Percentiles rank a stretch among this genome's conserved stretches.
These are phyloP conservation scores for Kluyveromyces siamensis DNA, from an alignment of 805 yeast genomes.

Conservation along the genomic window DNA sequence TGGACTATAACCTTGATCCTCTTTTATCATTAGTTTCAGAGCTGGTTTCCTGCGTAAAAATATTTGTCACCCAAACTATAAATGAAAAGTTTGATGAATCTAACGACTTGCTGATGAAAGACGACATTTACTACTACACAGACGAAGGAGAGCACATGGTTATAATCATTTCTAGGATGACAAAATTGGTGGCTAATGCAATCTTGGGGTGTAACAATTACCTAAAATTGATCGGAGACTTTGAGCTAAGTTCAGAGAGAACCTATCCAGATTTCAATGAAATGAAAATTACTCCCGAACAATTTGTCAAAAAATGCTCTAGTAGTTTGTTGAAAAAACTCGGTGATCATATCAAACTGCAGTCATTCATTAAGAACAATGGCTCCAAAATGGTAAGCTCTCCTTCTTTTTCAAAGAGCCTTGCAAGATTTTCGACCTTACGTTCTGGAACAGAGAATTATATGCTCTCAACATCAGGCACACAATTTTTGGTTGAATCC, in stretches of 20 bases:
- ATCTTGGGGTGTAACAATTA: slow-evolving; percentile 42
- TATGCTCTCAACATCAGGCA: slow-evolving; percentile 19
- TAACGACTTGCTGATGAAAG: slow-evolving; percentile 17
- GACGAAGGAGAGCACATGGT: slow-evolving; percentile 61
- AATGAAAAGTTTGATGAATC: slow-evolving; percentile 29
- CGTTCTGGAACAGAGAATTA: slow-evolving; percentile 22
- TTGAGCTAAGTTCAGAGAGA: slow-evolving; percentile 48
- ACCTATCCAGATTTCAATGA: slow-evolving; percentile 56
- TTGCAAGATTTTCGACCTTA: slow-evolving; percentile 29
- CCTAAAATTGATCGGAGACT: slow-evolving; percentile 55
- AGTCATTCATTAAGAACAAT: slow-evolving; percentile 7
- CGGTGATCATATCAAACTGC: slow-evolving; percentile 23
- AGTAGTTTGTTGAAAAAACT: slow-evolving; percentile 43
- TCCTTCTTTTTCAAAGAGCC: slow-evolving; percentile 3
- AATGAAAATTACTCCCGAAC: slow-evolving; percentile 49
- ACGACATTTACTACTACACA: slow-evolving; percentile 43
- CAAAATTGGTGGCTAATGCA: slow-evolving; percentile 42
- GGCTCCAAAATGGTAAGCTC: not conserved
- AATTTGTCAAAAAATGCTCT: slow-evolving; percentile 54
- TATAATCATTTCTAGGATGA: slow-evolving; percentile 50
- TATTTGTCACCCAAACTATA: slow-evolving; percentile 47
- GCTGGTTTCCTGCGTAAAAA: slow-evolving; percentile 54
- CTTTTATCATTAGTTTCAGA: slow-evolving; percentile 54
- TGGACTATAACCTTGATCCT: slow-evolving; percentile 43
- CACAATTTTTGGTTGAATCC: slow-evolving; percentile 28